These are phyloP conservation scores for Eucalyptus regnans DNA, from an alignment of 345 rosid species.

Conservation along the genomic window DNA sequence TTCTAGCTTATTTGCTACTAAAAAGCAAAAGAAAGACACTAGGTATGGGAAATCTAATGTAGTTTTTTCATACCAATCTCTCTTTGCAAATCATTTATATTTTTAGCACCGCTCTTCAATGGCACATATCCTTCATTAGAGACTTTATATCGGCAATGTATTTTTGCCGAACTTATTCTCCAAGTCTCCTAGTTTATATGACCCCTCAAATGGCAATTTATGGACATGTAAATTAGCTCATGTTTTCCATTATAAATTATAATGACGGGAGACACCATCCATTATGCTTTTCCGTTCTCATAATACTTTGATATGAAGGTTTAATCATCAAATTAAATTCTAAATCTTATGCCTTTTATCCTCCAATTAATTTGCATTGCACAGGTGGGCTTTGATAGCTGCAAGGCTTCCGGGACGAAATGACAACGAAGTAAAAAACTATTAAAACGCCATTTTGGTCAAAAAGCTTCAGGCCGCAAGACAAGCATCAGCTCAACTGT, in stretches of 20 bases:
- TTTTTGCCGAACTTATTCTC: neutral
- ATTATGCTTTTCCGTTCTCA: neutral
- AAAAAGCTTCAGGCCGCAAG: neutral
- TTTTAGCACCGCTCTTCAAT: neutral
- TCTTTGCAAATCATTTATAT: neutral
- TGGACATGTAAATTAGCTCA: neutral
- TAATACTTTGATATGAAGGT: neutral
- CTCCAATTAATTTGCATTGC: neutral
- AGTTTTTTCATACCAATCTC: neutral
- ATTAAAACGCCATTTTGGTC: conserved; percentile 8
- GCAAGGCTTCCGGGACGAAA: conserved; percentile 30
- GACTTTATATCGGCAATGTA: neutral
- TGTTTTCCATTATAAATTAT: neutral
- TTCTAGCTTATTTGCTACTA: too few species aligned
- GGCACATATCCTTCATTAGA: neutral
- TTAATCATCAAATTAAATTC: neutral
- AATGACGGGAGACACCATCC: neutral
- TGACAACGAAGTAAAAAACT: conserved; percentile 20
- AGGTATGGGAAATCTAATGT: too few species aligned
- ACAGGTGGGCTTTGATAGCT: conserved; percentile 15
- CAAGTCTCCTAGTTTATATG: neutral
- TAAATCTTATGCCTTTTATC: neutral
- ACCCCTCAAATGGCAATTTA: neutral
- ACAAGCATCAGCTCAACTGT: neutral
- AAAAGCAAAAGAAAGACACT: too few species aligned